Evolutionary conservation across 23 red algal species (phyloP).

Genomic region (Gracilaria vermiculophylla): DNA sequence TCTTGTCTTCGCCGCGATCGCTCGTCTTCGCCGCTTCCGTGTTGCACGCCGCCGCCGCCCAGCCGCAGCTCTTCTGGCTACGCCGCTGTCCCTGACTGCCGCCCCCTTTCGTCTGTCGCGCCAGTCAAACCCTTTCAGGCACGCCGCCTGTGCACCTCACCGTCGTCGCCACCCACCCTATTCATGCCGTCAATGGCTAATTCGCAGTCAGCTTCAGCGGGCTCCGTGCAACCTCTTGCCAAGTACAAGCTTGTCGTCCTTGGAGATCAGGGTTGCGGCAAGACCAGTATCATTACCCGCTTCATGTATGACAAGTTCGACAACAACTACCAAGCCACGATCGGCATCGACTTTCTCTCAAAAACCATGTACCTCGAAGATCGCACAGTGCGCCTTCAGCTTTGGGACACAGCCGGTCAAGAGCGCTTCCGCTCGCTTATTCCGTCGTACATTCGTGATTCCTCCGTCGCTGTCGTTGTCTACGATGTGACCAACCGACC

Average conservation of each 20-base stretch:
- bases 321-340: constrained; percentile 99
- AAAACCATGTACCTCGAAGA: constrained; percentile 99
- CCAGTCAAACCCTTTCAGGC: neutral
- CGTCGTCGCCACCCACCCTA: neutral
- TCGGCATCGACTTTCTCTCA: constrained; percentile 98
- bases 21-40: too few relatives aligned
- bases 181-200: neutral
- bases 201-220: constrained; percentile 29
- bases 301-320: constrained; percentile 99
- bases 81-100: too few relatives aligned
- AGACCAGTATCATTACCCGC: constrained; percentile 98
- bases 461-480: constrained; percentile 97
- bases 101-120: neutral
- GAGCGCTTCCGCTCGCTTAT: constrained; percentile 99
- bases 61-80: too few relatives aligned
- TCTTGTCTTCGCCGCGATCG: too few relatives aligned
- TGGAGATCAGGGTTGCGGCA: constrained; percentile 96
- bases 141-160: neutral
- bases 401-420: constrained; percentile 99
- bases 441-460: constrained; percentile 98
- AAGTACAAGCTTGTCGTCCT: constrained; percentile 99
- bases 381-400: constrained; percentile 96
- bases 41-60: too few relatives aligned
- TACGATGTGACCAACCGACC: constrained; percentile 96
- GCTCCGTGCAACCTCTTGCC: constrained; percentile 78